Conservation (phyloP, 2,329 filamentous ascomycete genomes). For the Aaosphaeria arxii region DNA sequence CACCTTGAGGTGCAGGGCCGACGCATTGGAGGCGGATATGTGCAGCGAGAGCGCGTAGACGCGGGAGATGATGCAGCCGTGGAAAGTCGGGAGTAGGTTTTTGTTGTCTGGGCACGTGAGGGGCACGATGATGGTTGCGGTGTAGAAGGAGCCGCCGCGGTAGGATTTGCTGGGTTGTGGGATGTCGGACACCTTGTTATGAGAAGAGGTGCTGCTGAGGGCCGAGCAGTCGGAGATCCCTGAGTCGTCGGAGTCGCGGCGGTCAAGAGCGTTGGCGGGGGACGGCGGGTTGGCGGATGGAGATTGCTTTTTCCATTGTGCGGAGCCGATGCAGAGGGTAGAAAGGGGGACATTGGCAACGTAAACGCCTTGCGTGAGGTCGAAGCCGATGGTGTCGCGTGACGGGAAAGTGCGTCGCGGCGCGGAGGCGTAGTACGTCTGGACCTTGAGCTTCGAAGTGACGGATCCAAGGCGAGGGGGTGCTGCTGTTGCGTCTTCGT, state of each 20-base stretch:
- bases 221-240: constrained; percentile 37
- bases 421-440: constrained; percentile 55
- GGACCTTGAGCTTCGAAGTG: constrained; percentile 54
- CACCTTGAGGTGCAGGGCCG: constrained; percentile 39
- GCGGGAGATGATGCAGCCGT: constrained; percentile 65
- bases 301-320: constrained; percentile 53
- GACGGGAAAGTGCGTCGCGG: constrained; percentile 52
- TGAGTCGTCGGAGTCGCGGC: constrained; percentile 46
- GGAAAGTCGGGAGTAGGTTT: constrained; percentile 66
- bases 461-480: constrained; percentile 56
- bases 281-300: constrained; percentile 27
- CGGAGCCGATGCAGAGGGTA: constrained; percentile 55
- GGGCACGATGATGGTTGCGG: constrained; percentile 61
- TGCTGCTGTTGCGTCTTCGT: constrained; percentile 41
- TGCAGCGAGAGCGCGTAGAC: constrained; percentile 60
- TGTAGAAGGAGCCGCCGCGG: constrained; percentile 54
- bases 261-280: constrained; percentile 13
- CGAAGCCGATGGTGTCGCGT: constrained; percentile 40
- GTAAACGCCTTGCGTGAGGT: constrained; percentile 52
- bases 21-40: constrained; percentile 48
- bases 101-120: constrained; percentile 60
- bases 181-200: constrained; percentile 9
- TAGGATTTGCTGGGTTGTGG: constrained; percentile 37
- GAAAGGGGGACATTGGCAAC: constrained; percentile 53
- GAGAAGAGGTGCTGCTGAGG: constrained; percentile 12